phyloP scores from a whole-genome alignment of 2,329 filamentous ascomycete genomes.

The Pyricularia pennisetigena region DNA sequence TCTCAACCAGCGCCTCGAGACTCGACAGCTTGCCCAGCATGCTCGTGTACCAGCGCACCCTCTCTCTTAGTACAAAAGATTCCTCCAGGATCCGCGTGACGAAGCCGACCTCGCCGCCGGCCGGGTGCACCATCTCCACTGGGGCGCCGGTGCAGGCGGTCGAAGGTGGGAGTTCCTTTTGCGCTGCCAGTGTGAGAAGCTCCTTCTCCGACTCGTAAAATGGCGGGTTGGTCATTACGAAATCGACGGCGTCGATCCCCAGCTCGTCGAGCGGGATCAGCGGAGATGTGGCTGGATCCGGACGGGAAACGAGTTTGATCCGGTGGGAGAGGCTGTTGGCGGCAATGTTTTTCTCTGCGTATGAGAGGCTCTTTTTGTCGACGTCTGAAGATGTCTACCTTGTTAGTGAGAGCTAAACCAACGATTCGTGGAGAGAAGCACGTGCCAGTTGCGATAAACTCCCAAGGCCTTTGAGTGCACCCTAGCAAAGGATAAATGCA shows the following conservation, averaged over 20 bases:
- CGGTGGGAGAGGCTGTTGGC: constrained; percentile 54
- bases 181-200: constrained; percentile 51
- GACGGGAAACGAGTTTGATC: constrained; percentile 54
- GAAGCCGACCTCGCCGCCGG: constrained; percentile 71
- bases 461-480: constrained; percentile 63
- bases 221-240: constrained; percentile 89
- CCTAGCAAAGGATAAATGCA: constrained; percentile 85
- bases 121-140: constrained; percentile 74
- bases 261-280: constrained; percentile 57
- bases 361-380: constrained; percentile 58
- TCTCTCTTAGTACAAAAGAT: constrained; percentile 26
- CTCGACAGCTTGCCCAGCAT: constrained; percentile 81
- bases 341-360: constrained; percentile 56
- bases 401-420: background rate
- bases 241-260: constrained; percentile 50
- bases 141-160: constrained; percentile 68
- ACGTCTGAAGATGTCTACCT: constrained; percentile 51
- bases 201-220: constrained; percentile 76
- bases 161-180: constrained; percentile 58
- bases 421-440: constrained; percentile 10
- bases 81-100: constrained; percentile 60
- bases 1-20: constrained; percentile 49
- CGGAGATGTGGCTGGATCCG: constrained; percentile 26
- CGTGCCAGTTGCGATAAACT: constrained; percentile 52
- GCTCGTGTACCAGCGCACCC: constrained; percentile 78